Evolutionary conservation across 768 basidiomycete species (phyloP), one percentile per base, ranked within the genome.

Genomic region (Serpula lacrymans): DNA sequence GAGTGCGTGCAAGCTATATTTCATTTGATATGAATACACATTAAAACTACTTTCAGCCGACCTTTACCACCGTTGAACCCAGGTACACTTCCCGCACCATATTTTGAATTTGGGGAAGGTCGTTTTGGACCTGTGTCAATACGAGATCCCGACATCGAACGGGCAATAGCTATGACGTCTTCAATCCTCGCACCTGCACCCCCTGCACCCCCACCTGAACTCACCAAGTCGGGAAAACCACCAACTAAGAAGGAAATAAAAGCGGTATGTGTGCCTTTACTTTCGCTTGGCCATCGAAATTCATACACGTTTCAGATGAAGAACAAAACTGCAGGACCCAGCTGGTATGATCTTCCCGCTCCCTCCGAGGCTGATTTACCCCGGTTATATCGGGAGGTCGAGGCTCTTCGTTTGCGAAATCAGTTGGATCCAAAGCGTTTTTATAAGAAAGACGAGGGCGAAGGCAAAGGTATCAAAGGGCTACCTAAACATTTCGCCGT

Each of bases 401-500:
- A 94, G 57, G 85, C 93, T 1, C 68, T 94, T 41, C 83, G 90
- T 22, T 67, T 96, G 34, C 78, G 84, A 36, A 91, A 91, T 56
- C 84, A 90, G 42, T 74, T 96, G 14, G 93, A 96, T 53, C 91
- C 91, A 13, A 96, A 95, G 59, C 77, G 88, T 16, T 94, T 94
- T 65, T 89, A 93, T 64, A 71, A 80, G 46, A 92, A 88, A 59
- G 88, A 92, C 33, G 83, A 85, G 43, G 85, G 87, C 4, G 88
- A 93, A 62, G 80, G 85, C 8, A 85, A 84, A 52, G 88, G 88
- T 12, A 79, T 86, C 59, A 88, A 88, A 59, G 84, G 84, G 18
- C 64, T 92, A 5, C 87, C 90, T 7, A 91, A 92, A 61, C 82
- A 89, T 58, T 94, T 94, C 62, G 88, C 88, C n/a, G 90, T 90